Base-by-base conservation (phyloP, 371 early-diverging fungal species). In the Basidiobolus meristosporus region DNA sequence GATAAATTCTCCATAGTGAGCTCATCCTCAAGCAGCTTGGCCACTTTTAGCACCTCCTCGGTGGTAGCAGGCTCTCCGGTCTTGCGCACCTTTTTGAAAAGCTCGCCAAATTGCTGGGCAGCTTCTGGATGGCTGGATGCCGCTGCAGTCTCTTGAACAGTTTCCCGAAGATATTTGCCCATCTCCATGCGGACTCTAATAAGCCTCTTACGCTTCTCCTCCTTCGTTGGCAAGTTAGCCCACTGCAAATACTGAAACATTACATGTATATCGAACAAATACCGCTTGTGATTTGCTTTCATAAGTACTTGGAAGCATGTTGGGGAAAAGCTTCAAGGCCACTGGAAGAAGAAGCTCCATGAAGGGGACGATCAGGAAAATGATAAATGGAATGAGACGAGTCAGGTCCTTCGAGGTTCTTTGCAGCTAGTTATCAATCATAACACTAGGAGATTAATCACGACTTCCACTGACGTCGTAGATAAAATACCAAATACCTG, bases 231-330 rank as follows among this genome's bases (percentile, higher is more conserved):
- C n/a, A n/a, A n/a, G n/a, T n/a, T n/a, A n/a, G n/a, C n/a, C n/a
- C n/a, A n/a, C n/a, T n/a, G n/a, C n/a, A n/a, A n/a, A n/a, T n/a
- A n/a, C n/a, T n/a, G n/a, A n/a, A n/a, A n/a, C n/a, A n/a, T n/a
- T n/a, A n/a, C n/a, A n/a, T n/a, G n/a, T n/a, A n/a, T n/a, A n/a
- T n/a, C n/a, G n/a, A n/a, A 9, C 11, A 38, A 35, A 50, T 54
- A 72, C 77, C 57, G 67, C 80, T 46, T 71, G 70, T 48, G 68
- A 80, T 56, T 87, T 82, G 70, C 79, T 77, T 56, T 89, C 90
- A 57, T 86, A 97, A 2, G 97, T 92, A 45, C 82, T 81, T 2
- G 97, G 97, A 30, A 97, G 57, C 87, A 97, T 89, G 52, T 89
- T 83, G 28, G 97, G 97, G 77, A 92, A 97, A 36, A 97, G 56